A percentile compares a stretch with the other conserved stretches of the same genome.
Conservation (phyloP, 2,329 filamentous ascomycete genomes). For the Cadophora sp. region DNA sequence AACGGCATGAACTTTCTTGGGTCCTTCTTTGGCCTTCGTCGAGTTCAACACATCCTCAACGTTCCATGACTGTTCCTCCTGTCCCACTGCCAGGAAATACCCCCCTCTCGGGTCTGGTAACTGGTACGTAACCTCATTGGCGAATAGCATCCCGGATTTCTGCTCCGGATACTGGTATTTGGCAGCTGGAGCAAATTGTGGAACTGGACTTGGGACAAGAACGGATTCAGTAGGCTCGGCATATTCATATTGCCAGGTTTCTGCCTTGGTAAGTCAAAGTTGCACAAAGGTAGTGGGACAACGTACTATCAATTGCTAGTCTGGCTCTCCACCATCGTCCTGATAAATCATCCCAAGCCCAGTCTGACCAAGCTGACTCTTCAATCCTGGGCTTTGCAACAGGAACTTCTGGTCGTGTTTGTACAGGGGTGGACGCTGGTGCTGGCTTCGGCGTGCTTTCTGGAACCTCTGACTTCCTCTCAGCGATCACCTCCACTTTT, state of each 20-base stretch:
- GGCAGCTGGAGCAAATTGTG: not conserved
- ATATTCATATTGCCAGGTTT: slow-evolving; percentile 7
- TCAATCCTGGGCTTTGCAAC: not conserved
- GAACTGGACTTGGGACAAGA: not conserved
- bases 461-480: not conserved
- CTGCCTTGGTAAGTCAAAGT: not conserved
- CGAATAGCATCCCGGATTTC: not conserved
- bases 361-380: slow-evolving; percentile 1
- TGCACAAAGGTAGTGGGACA: not conserved
- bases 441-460: not conserved
- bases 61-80: not conserved
- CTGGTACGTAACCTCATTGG: slow-evolving; percentile 5
- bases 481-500: not conserved
- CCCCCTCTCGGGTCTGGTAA: not conserved
- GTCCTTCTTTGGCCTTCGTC: not conserved
- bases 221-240: not conserved
- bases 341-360: slow-evolving; percentile 1
- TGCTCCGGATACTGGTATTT: not conserved
- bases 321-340: slow-evolving; percentile 13
- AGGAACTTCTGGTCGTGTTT: not conserved
- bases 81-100: not conserved
- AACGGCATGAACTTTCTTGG: not conserved
- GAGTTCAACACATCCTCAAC: not conserved
- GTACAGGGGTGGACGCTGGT: not conserved
- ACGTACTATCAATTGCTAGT: not conserved